Percentiles rank a stretch among this genome's conserved stretches.
These are phyloP conservation scores for Phlegmacium glaucopus DNA, from an alignment of 768 basidiomycete genomes.

Conservation along the genomic window DNA sequence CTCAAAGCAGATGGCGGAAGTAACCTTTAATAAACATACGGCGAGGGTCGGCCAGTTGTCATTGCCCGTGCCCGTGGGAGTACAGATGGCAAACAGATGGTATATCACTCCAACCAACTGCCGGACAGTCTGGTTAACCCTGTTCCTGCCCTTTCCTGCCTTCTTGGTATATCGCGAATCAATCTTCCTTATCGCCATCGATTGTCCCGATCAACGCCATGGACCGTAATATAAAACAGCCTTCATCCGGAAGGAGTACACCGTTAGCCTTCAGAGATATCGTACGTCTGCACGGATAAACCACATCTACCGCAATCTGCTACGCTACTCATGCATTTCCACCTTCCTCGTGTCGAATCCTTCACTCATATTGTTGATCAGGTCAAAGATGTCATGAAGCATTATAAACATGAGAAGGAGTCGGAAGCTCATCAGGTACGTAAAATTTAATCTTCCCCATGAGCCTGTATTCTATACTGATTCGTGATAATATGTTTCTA, in stretches of 20 bases:
- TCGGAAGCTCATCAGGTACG: slow-evolving; percentile 84
- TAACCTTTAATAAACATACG: no score
- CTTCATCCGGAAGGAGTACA: slow-evolving; percentile 27
- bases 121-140: no score
- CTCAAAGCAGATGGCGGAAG: no score
- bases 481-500: slow-evolving; percentile 23
- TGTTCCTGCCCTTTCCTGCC: no score
- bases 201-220: no score
- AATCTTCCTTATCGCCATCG: no score
- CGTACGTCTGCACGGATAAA: slow-evolving; percentile 16
- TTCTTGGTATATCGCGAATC: no score
- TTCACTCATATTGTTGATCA: slow-evolving; percentile 49
- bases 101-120: no score
- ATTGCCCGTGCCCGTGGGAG: no score
- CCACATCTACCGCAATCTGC: slow-evolving; percentile 7
- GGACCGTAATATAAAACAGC: no score
- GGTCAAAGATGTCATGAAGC: slow-evolving; percentile 67
- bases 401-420: slow-evolving; percentile 72
- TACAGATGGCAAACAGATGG: no score
- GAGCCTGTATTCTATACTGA: slow-evolving; percentile 7
- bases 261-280: slow-evolving; percentile 22
- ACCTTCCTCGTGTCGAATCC: slow-evolving; percentile 40
- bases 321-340: slow-evolving; percentile 39
- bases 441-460: slow-evolving; percentile 1
- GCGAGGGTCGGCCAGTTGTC: no score